Evolutionary conservation across 495 filamentous ascomycete genomes (phyloP), one percentile per base, ranked within the genome.

Genomic region (Lichenothelia convexa): DNA sequence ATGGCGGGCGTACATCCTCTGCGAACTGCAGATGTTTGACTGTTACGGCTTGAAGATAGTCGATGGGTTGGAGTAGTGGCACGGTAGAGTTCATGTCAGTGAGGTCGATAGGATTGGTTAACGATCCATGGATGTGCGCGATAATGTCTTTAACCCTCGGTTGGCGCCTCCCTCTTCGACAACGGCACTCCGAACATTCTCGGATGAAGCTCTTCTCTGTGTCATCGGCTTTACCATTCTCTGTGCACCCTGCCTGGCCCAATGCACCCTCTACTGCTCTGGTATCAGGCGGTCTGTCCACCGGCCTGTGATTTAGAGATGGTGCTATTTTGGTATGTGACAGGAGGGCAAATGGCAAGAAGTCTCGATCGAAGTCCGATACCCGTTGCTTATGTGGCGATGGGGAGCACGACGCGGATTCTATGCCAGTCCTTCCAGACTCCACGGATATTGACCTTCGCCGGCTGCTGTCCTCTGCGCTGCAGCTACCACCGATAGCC

Each of bases 1-100:
- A 99, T 0, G 89, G 74, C 1, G 91, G 89, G 20, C 89, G 68
- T 5, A 94, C 80, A 57, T 95, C 89, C 55, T 92, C 77, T 5
- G 61, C 59, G 41, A 95, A 95, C 34, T 71, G 68, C 4, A 99
- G 57, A 20, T 77, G 75, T 49, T 93, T 94, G 50, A 82, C 63
- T 3, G 73, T 66, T 5, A 91, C 56, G 3, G 58, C 47, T 32
- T 67, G 64, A 11, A 97, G 64, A 2, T 70, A 50, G n/a, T 70
- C 51, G 5, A 51, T 48, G 5, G 65, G 64, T 12, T 60, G 56
- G 32, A 47, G 44, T 6, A 42, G 30, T 9, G 40, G 31, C 2
- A 49, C 21, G 43, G 38, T 29, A 53, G 48, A 20, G 57, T 41
- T 34, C 9, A 47, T 48, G 6, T 44, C 32, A 1, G 60, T 65